Conservation (phyloP, 352 stramenopile genomes). For the Phytophthora pistaciae region DNA sequence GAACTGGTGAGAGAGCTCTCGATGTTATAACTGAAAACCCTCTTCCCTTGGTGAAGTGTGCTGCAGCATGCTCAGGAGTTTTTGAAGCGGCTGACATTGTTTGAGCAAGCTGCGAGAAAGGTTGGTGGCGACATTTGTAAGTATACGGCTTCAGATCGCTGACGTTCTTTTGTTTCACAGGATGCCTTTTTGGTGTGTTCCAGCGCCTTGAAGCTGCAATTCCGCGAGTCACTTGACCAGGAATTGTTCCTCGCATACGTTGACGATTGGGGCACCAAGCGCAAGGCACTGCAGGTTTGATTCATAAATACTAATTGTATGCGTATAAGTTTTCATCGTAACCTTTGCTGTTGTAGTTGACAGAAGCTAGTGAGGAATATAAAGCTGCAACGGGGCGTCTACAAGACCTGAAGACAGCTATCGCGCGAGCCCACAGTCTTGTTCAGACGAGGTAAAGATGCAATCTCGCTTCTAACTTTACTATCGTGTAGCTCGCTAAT, state of each 20-base stretch:
- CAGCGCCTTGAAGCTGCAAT: slow-evolving; percentile 69
- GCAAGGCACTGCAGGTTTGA: slow-evolving; percentile 37
- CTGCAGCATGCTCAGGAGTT: slow-evolving; percentile 41
- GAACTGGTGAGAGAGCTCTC: background rate
- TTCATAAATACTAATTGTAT: background rate
- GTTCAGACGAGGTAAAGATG: slow-evolving; percentile 27
- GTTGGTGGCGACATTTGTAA: slow-evolving; percentile 13
- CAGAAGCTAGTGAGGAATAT: slow-evolving; percentile 27
- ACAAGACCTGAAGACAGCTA: slow-evolving; percentile 31
- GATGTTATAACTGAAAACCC: background rate
- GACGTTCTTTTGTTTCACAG: slow-evolving; percentile 22
- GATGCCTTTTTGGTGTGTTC: slow-evolving; percentile 66
- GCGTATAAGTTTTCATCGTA: background rate
- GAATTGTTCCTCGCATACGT: slow-evolving; percentile 70
- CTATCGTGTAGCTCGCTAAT: background rate
- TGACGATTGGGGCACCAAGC: slow-evolving; percentile 52
- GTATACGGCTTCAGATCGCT: background rate
- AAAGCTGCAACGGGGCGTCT: slow-evolving; percentile 22
- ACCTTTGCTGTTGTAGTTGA: slow-evolving; percentile 9
- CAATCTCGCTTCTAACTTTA: background rate
- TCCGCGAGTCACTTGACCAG: slow-evolving; percentile 56
- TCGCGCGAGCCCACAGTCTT: slow-evolving; percentile 23
- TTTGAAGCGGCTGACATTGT: slow-evolving; percentile 46
- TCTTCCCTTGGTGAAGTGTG: slow-evolving; percentile 27
- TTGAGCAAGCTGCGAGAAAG: slow-evolving; percentile 62